Evolutionary conservation across 306 rosid species (phyloP), one percentile per base, ranked within the genome.

Genomic region (Acmispon strigosus): DNA sequence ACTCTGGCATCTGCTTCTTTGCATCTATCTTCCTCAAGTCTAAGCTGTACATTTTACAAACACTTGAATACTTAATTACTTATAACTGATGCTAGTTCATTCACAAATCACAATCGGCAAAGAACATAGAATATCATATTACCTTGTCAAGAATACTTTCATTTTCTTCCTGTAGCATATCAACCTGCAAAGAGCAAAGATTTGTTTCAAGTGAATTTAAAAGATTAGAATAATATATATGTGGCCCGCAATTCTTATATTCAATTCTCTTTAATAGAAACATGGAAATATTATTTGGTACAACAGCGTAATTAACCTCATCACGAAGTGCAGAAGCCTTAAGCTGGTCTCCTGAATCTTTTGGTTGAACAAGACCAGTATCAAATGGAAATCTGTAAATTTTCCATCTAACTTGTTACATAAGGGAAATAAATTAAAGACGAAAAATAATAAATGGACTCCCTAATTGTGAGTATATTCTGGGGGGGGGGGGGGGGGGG

Each of bases 151-250:
- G 79, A 76, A 82, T 61, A 83, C 50, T 85, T 66, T 78, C 90
- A 63, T 93, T 88, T 82, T 93, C 97, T 82, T 93, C 98, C 83
- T 89, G 92, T 61, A 85, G 78, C 85, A 93, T 82, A 62, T 93
- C 97, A 59, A 90, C 89, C 97, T 93, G 89, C 84, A 87, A 14
- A 54, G 34, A 72, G 70, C 8, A 58, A 66, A 56, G 19, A 50
- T 73, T 47, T 72, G 70, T 74, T 72, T 61, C 56, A 61, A 15
- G 69, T 20, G 39, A 59, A 34, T 43, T 49, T 32, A 15, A 62
- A 70, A 34, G 12, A 53, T 54, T 45, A 44, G 4, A 51, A 76
- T 39, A n/a, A 51, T 34, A 13, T n/a, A 60, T 42, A 42, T 13
- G n/a, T 22, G 36, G 7, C 1, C 65, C 16, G 15, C 48, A 47